Base-by-base conservation (phyloP, 805 yeast species). In the Metschnikowia similis region DNA sequence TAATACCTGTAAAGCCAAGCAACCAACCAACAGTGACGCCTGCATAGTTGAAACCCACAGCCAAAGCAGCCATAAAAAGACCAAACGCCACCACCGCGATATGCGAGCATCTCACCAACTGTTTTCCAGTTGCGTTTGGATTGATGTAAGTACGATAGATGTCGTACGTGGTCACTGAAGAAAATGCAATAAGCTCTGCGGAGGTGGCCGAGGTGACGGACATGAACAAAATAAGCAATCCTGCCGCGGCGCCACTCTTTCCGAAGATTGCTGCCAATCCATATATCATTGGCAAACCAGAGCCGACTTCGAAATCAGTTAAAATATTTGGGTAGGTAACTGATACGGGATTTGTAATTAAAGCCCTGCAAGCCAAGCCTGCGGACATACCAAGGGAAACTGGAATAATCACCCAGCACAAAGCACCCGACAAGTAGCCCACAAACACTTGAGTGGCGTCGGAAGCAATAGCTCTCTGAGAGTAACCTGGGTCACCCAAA, bases 321-420 rank as follows among this genome's bases (percentile, higher is more conserved):
- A 49, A 31, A 2, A 30, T 32, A 27, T 47, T 27, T 5, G 52
- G 52, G 36, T 49, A 49, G 6, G 52, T 49, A 13, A 41, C 39
- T 8, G 60, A 62, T 16, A 56, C 60, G 6, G 66, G 59, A 32
- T 59, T 53, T 11, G 30, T 56, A 13, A 57, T 44, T 37, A 65
- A 53, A 8, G 69, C 69, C 53, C 65, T 57, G 40, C 73, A 68
- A 5, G 80, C 76, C 48, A 74, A 58, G 6, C 78, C 79, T 53
- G 56, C 53, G 26, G 49, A 48, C 32, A 50, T 47, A 49, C 63
- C 52, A 38, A 72, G 52, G 0, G 70, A 64, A 52, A 63, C 69
- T 6, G 80, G 79, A 35, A 76, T 64, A 0, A 76, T 71, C 47
- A 70, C 69, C 77, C 79, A 75, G 41, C 75, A 68, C 8, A 74